phyloP scores from a whole-genome alignment of 495 filamentous ascomycete species.

The Sabuloglossum arenarium region DNA sequence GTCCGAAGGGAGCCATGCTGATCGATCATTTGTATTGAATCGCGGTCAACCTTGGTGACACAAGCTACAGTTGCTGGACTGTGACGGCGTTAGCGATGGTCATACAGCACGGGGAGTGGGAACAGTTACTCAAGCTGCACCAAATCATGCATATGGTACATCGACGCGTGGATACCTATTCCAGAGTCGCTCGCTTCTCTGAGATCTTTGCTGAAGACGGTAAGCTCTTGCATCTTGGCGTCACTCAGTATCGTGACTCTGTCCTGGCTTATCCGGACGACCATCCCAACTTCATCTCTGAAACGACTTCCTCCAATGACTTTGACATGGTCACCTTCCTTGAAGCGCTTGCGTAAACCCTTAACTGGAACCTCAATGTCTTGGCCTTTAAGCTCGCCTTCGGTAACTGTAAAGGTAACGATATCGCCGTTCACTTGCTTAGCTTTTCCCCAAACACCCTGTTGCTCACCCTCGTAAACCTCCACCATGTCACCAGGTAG shows the following conservation, averaged over 20 bases:
- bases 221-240: slow-evolving; percentile 77
- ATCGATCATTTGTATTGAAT: slow-evolving; percentile 74
- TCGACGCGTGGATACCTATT: slow-evolving; percentile 52
- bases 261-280: slow-evolving; percentile 78
- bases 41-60: slow-evolving; percentile 85
- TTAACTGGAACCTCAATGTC: slow-evolving; percentile 83
- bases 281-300: slow-evolving; percentile 88
- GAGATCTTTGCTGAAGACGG: slow-evolving; percentile 94
- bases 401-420: slow-evolving; percentile 68
- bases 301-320: slow-evolving; percentile 90
- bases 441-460: slow-evolving; percentile 68
- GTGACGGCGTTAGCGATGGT: slow-evolving; percentile 15
- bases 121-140: slow-evolving; percentile 68
- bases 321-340: slow-evolving; percentile 90
- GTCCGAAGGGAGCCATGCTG: slow-evolving; percentile 68
- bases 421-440: slow-evolving; percentile 80
- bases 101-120: not conserved
- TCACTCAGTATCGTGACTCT: slow-evolving; percentile 82
- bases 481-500: slow-evolving; percentile 85
- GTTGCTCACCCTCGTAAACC: slow-evolving; percentile 90
- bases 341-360: slow-evolving; percentile 82
- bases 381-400: slow-evolving; percentile 65
- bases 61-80: slow-evolving; percentile 74
- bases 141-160: slow-evolving; percentile 75
- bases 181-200: slow-evolving; percentile 81